Percentiles rank a stretch among this genome's conserved stretches.
Evolutionary conservation across 192 early-diverging fungal species (phyloP).

Genomic region (Linnemannia schmuckeri): DNA sequence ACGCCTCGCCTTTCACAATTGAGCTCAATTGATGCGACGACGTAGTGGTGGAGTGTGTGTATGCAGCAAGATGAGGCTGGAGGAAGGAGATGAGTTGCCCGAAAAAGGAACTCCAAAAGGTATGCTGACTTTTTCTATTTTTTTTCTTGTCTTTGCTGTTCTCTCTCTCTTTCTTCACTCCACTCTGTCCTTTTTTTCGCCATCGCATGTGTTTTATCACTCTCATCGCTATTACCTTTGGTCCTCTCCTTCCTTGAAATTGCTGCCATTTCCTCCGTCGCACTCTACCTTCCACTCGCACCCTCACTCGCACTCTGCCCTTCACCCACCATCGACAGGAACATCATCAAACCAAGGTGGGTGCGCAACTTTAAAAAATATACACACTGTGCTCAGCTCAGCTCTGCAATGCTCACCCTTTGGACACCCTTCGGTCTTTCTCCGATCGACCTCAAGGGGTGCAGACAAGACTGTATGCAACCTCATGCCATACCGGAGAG

Average conservation of each 20-base stretch:
- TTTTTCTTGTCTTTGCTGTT: not conserved
- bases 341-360: slow-evolving; percentile 3
- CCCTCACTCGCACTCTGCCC: not conserved
- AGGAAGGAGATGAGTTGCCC: not conserved
- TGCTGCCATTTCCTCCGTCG: not conserved
- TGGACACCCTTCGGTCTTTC: not conserved
- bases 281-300: not conserved
- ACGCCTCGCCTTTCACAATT: not conserved
- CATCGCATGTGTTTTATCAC: not conserved
- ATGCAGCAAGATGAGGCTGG: not conserved
- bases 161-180: not conserved
- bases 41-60: not conserved
- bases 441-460: not conserved
- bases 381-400: not conserved
- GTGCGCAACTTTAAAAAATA: not conserved
- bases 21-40: not conserved
- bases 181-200: not conserved
- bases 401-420: slow-evolving; percentile 8
- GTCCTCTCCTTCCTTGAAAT: not conserved
- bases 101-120: not conserved
- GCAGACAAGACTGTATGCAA: not conserved
- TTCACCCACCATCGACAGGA: not conserved
- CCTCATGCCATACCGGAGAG: not conserved
- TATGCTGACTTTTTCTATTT: slow-evolving; percentile 8
- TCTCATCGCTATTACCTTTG: not conserved